Percentiles rank a stretch among this genome's conserved stretches.
Conservation (phyloP, 2,329 filamentous ascomycete species). For the Colletotrichum costaricense region DNA sequence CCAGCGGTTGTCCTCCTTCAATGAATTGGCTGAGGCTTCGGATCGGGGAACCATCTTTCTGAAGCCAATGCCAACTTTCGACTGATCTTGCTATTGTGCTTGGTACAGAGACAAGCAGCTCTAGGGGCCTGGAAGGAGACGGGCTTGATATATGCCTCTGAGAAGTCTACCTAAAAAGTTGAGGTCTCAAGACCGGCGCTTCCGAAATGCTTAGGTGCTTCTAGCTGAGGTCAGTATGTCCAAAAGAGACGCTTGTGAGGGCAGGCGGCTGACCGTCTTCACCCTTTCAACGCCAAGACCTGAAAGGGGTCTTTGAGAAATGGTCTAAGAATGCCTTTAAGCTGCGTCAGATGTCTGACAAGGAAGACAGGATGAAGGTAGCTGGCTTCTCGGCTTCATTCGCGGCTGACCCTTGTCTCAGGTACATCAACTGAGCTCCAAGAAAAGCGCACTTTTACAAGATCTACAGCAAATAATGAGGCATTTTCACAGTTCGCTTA, state of each 20-base stretch:
- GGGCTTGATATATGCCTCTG: background rate
- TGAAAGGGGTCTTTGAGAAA: background rate
- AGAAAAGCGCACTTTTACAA: background rate
- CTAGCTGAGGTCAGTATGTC: background rate
- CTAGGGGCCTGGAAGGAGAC: background rate
- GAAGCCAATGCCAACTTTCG: background rate
- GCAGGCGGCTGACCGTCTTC: background rate
- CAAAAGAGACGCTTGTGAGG: background rate
- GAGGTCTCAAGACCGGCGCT: no score
- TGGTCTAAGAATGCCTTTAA: no score
- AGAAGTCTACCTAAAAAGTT: background rate
- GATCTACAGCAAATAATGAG: background rate
- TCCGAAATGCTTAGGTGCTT: background rate
- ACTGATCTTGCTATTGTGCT: background rate
- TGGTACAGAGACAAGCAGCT: background rate
- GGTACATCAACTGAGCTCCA: background rate
- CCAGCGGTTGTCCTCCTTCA: background rate
- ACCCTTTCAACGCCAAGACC: background rate
- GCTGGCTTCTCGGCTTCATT: background rate
- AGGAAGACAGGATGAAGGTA: background rate
- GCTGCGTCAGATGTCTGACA: background rate
- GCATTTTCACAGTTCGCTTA: background rate
- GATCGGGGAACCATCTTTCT: background rate
- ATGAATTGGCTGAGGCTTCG: background rate
- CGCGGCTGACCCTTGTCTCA: background rate